phyloP scores from a whole-genome alignment of 139 green algal genomes.

The Zygnema circumcarinatum region DNA sequence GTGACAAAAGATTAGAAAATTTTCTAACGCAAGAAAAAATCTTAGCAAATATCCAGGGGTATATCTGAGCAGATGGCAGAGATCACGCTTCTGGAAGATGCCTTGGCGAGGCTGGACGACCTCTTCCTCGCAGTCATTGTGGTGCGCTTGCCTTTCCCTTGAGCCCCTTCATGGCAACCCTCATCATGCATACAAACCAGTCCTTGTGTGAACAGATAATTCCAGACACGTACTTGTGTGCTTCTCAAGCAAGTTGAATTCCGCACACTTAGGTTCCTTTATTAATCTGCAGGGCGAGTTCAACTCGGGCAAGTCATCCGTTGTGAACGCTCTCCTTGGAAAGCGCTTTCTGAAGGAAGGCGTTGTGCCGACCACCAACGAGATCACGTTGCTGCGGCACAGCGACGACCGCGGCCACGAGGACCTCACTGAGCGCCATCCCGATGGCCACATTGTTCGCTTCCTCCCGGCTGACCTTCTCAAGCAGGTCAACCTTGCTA shows the following conservation, averaged over 20 bases:
- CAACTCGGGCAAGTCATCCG: constrained; percentile 86
- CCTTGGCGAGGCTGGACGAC: constrained; percentile 83
- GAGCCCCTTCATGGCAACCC: background rate
- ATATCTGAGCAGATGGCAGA: constrained; percentile 51
- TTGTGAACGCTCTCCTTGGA: constrained; percentile 93
- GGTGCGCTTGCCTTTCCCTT: constrained; percentile 43
- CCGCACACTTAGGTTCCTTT: background rate
- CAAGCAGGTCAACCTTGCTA: constrained; percentile 51
- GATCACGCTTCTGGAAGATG: constrained; percentile 57
- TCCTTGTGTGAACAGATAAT: no score
- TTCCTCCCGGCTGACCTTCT: constrained; percentile 82
- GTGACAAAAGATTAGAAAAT: no score
- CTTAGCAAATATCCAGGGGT: no score
- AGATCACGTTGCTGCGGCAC: constrained; percentile 93
- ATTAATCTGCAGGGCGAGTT: constrained; percentile 87
- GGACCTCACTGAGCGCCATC: constrained; percentile 51
- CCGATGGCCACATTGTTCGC: constrained; percentile 85
- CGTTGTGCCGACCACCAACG: constrained; percentile 98
- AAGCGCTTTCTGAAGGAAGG: constrained; percentile 83
- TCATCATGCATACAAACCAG: no score
- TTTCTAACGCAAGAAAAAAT: no score
- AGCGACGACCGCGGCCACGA: constrained; percentile 37
- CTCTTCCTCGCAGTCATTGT: constrained; percentile 88
- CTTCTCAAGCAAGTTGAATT: constrained; percentile 24
- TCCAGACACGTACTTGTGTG: constrained; percentile 14